These are phyloP conservation scores for Garcia nutans DNA, from an alignment of 345 rosid species.

Conservation along the genomic window DNA sequence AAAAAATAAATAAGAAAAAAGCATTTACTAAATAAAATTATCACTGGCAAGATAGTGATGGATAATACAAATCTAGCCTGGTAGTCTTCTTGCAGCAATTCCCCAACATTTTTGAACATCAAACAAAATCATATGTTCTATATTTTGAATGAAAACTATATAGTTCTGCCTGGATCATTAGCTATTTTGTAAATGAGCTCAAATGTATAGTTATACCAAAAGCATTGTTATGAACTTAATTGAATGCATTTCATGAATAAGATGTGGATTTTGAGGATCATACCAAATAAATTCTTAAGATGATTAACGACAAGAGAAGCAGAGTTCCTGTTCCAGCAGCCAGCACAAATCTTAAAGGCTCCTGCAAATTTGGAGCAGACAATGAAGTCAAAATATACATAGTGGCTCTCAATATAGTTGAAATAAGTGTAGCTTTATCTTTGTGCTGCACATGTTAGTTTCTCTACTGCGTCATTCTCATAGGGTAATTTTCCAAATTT, in stretches of 20 bases:
- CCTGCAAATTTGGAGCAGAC: constrained; percentile 48
- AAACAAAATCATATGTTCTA: neutral
- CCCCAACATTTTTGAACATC: too few species aligned
- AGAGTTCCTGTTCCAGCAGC: constrained; percentile 97
- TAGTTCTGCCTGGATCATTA: too few species aligned
- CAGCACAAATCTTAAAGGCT: constrained; percentile 72
- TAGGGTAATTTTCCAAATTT: neutral
- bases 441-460: neutral
- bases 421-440: neutral
- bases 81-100: too few species aligned
- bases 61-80: too few species aligned
- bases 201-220: neutral
- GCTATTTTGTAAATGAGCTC: neutral
- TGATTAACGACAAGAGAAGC: constrained; percentile 71
- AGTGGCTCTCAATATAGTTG: neutral
- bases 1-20: neutral
- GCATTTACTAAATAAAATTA: neutral
- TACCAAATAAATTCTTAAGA: constrained; percentile 90
- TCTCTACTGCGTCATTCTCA: neutral
- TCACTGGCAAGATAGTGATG: neutral
- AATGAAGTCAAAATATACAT: neutral
- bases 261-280: neutral
- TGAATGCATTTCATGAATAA: neutral
- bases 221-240: neutral
- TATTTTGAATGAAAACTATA: neutral